Evolutionary conservation across 108 stramenopile species (phyloP).

Genomic region (Skeletonema menzelii): DNA sequence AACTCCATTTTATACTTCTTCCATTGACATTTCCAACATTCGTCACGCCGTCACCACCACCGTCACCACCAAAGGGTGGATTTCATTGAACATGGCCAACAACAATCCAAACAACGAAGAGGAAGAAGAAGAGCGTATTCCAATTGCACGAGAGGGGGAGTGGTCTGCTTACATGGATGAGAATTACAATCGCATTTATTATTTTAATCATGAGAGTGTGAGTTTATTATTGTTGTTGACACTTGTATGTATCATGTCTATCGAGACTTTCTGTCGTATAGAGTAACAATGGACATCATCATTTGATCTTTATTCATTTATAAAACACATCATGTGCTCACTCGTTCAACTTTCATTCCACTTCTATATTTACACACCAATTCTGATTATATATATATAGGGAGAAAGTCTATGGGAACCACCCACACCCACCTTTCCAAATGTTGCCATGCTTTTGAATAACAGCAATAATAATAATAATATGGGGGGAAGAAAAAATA

Average conservation of each 20-base stretch:
- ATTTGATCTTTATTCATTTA: no score
- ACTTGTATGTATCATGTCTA: neutral
- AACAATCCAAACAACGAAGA: neutral
- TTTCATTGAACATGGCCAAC: neutral
- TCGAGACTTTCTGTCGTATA: no score
- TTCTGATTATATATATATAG: neutral
- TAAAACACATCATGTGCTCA: no score
- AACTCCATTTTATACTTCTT: no score
- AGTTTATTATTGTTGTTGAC: neutral
- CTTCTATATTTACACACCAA: no score
- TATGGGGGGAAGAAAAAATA: neutral
- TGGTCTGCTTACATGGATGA: slow-evolving; percentile 45
- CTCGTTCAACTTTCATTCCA: neutral
- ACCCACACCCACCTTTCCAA: slow-evolving; percentile 39
- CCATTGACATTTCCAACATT: no score
- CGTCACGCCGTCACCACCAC: neutral
- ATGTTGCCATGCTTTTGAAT: neutral
- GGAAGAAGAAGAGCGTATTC: neutral
- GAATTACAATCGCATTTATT: slow-evolving; percentile 23
- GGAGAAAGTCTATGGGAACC: slow-evolving; percentile 45
- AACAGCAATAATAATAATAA: neutral
- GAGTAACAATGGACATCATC: no score
- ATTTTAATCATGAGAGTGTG: slow-evolving; percentile 40
- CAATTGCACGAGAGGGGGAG: slow-evolving; percentile 35
- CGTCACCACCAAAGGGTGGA: neutral